Evolutionary conservation across 192 early-diverging fungal species (phyloP), one percentile per base, ranked within the genome.

Genomic region (Cladochytrium replicatum): DNA sequence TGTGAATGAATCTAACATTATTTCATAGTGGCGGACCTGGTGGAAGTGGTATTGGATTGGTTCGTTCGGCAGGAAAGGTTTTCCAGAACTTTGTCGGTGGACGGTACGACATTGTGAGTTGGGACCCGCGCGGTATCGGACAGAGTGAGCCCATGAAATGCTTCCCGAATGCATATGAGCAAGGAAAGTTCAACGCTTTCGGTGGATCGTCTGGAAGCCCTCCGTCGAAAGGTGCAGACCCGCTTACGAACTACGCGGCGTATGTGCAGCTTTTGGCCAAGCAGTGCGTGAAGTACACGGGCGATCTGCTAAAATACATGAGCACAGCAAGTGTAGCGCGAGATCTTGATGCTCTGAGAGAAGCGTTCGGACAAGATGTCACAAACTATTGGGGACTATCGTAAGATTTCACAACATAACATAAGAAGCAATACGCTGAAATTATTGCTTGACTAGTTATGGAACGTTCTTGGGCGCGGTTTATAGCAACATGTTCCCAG

Each of bases 401-500:
- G 27, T 63, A 63, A 45, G 60, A 54, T n/a, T n/a, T n/a, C 15
- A 56, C 69, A 25, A n/a, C n/a, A n/a, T n/a, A 3, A 63, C 60
- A 29, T 59, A 29, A 53, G 52, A n/a, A n/a, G n/a, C n/a, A n/a
- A n/a, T 53, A 17, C 2, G 13, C 2, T 9, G 17, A 13, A n/a
- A n/a, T n/a, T 44, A 22, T 51, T 1, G 49, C n/a, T 46, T 51
- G 21, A 22, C 39, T n/a, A n/a, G n/a, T 17, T 15, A 41, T 2
- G 2, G 38, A 9, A 2, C 27, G n/a, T 52, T 63, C 22, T 43
- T 73, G 2, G 71, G 71, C 7, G 54, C 49, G 4, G 64, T 60
- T 3, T 69, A 64, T 43, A 51, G 52, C 34, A 73, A 73, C 55
- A 73, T 73, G 71, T 73, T 69, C 42, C 71, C 71, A 21, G 50